phyloP scores from a whole-genome alignment of 495 filamentous ascomycete genomes.

The Aspergillus cristatus region DNA sequence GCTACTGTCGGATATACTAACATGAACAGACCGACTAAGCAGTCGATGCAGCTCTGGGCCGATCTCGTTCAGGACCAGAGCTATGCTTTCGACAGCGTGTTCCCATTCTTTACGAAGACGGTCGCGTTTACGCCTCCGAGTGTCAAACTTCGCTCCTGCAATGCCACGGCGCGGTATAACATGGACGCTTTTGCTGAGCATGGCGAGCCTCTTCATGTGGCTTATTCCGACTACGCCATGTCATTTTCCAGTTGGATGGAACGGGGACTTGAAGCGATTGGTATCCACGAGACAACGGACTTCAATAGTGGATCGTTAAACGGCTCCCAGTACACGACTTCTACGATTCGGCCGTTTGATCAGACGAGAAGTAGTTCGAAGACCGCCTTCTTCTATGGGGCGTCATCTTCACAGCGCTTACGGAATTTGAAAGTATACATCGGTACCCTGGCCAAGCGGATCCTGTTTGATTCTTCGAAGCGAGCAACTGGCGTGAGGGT shows the following conservation, averaged over 20 bases:
- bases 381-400: constrained; percentile 20
- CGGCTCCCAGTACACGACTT: constrained; percentile 27
- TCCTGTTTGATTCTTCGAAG: constrained; percentile 26
- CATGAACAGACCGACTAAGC: constrained; percentile 22
- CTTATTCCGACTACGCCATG: constrained; percentile 20
- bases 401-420: neutral
- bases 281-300: constrained; percentile 16
- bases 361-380: constrained; percentile 30
- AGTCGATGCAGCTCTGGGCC: constrained; percentile 36
- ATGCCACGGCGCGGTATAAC: constrained; percentile 17
- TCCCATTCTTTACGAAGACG: constrained; percentile 33
- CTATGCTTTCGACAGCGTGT: constrained; percentile 32
- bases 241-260: constrained; percentile 25
- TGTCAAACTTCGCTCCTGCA: constrained; percentile 4
- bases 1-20: constrained; percentile 4
- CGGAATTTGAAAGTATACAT: constrained; percentile 20
- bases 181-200: constrained; percentile 12
- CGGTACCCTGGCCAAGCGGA: constrained; percentile 28
- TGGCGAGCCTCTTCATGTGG: constrained; percentile 26
- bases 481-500: constrained; percentile 12
- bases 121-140: constrained; percentile 23
- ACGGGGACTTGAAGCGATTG: constrained; percentile 16
- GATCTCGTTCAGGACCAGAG: constrained; percentile 35
- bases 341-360: constrained; percentile 24
- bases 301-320: constrained; percentile 25